Percentiles rank a stretch among this genome's conserved stretches.
These are phyloP conservation scores for Quercus phellos DNA, from an alignment of 331 rosid genomes.

Conservation along the genomic window DNA sequence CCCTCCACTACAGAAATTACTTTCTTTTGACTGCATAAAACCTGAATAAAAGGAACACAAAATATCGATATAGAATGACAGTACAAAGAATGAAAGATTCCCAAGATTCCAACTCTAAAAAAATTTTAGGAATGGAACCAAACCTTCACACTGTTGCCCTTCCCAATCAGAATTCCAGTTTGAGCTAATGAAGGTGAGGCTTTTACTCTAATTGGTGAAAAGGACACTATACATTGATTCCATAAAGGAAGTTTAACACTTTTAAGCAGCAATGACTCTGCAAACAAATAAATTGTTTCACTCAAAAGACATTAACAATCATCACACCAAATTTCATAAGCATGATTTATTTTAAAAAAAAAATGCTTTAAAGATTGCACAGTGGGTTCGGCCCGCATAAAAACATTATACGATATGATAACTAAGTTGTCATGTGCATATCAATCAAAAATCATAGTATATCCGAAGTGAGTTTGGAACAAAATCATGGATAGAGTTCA, in stretches of 20 bases:
- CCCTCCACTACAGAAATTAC: slow-evolving; percentile 54
- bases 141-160: slow-evolving; percentile 41
- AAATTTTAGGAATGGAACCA: not conserved
- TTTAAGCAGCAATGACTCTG: slow-evolving; percentile 38
- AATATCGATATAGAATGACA: slow-evolving; percentile 8
- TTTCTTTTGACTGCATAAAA: slow-evolving; percentile 43
- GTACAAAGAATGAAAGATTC: not conserved
- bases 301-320: slow-evolving; percentile 4
- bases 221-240: slow-evolving; percentile 18
- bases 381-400: not conserved
- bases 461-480: not conserved
- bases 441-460: not conserved
- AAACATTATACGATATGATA: not conserved
- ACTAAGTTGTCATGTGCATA: not conserved
- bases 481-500: not conserved
- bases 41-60: slow-evolving; percentile 26
- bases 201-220: slow-evolving; percentile 12
- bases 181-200: slow-evolving; percentile 23
- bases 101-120: not conserved
- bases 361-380: not conserved
- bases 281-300: slow-evolving; percentile 1
- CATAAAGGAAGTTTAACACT: slow-evolving; percentile 22
- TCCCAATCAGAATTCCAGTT: slow-evolving; percentile 22
- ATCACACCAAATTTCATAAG: not conserved
- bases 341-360: not conserved